Evolutionary conservation across 495 filamentous ascomycete species (phyloP), one percentile per base, ranked within the genome.

Genomic region (Margaritispora aquatica): DNA sequence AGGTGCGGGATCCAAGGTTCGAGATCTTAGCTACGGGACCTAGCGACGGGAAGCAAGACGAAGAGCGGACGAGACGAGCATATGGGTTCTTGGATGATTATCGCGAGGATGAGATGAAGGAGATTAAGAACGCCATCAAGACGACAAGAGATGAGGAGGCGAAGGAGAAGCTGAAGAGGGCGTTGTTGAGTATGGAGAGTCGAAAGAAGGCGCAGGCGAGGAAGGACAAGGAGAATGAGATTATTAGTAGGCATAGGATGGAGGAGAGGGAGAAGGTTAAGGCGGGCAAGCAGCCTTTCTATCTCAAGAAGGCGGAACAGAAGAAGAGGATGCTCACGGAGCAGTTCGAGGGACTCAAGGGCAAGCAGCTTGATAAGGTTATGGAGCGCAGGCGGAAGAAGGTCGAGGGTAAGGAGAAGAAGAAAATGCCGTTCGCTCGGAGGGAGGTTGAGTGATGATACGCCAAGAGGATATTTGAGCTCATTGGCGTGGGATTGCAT

Each of bases 241-340:
- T 97, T 10, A 55, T 89, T 31, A 75, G 80, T 26, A 81, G 86
- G 70, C 91, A 96, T 71, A 82, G 87, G 63, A 84, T 81, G 74
- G 76, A 84, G 66, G 94, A 98, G 81, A 89, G 88, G 73, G 86
- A 91, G 71, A 71, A 87, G 55, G 83, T 97, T 26, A 80, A 78
- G 64, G 81, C 91, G 73, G 94, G 94, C 22, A 96, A 97, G 83
- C 85, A 84, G 77, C 92, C 93, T 5, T 98, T 92, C 68, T 96
- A 87, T 69, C 75, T 97, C 62, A 97, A 97, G 81, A 84, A 87
- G 73, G 84, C 82, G 59, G 92, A 96, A 73, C 79, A 91, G 73
- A 96, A 95, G 84, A 91, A 91, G 74, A 72, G 84, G 69, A 76
- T 90, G 26, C 73, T 96, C 58, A 71, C 88, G 61, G 86, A 96